Conservation (phyloP, 495 filamentous ascomycete genomes). For the Terfezia claveryi region DNA sequence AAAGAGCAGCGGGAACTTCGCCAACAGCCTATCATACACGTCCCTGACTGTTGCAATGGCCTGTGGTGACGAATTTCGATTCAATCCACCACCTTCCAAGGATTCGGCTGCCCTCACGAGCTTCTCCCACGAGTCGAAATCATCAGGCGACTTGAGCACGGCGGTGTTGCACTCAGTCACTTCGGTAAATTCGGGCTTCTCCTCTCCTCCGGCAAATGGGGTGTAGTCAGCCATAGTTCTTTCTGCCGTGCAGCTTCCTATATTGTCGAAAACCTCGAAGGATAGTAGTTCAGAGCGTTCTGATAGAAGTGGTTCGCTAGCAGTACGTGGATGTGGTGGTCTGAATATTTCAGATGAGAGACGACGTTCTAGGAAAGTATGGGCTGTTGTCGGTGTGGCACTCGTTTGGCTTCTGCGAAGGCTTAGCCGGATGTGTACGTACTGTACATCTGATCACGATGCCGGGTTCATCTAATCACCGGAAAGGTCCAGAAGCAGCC, state of each 20-base stretch:
- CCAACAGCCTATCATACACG: constrained; percentile 77
- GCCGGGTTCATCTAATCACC: no score
- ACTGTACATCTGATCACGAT: no score
- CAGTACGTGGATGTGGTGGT: no score
- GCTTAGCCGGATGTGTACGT: no score
- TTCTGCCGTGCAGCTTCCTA: not conserved
- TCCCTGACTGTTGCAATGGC: constrained; percentile 67
- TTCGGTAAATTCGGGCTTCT: constrained; percentile 18
- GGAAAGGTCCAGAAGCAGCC: no score
- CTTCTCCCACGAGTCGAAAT: constrained; percentile 89
- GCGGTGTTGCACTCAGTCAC: constrained; percentile 19
- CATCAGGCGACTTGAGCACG: constrained; percentile 52
- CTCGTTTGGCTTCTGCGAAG: no score
- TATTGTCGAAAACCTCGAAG: no score
- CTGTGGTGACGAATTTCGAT: constrained; percentile 86
- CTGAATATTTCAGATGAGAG: no score
- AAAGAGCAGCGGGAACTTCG: constrained; percentile 88
- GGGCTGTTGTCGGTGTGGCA: no score
- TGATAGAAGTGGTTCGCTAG: no score
- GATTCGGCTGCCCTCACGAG: constrained; percentile 60
- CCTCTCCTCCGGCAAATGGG: not conserved
- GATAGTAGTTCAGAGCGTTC: no score
- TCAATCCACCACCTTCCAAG: constrained; percentile 83
- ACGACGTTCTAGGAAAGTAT: no score
- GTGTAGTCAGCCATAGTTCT: not conserved